Evolutionary conservation across 1,139 yeast genomes (phyloP).

Genomic region (Scheffersomyces cryptocercus): DNA sequence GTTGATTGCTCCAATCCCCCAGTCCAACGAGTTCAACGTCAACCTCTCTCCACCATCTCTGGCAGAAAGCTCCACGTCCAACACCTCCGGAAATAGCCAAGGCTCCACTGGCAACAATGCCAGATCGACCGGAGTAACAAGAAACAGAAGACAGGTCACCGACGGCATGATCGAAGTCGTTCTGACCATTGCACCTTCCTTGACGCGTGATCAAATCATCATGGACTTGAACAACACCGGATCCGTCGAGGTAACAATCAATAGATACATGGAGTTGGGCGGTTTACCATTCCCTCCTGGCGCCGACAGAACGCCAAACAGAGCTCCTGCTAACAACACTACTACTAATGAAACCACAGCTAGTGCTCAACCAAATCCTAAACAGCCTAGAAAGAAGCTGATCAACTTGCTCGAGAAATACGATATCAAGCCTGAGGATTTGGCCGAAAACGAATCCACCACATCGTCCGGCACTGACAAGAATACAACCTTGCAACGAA

Average conservation of each 20-base stretch:
- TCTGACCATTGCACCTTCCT: constrained; percentile 75
- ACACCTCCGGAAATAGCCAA: constrained; percentile 1
- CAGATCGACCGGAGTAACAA: constrained; percentile 20
- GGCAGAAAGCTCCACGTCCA: constrained; percentile 13
- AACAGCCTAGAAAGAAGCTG: constrained; percentile 3
- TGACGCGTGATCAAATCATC: constrained; percentile 70
- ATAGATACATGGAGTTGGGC: constrained; percentile 64
- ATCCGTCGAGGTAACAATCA: constrained; percentile 78
- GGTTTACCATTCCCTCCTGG: constrained; percentile 70
- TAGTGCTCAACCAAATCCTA: constrained; percentile 2
- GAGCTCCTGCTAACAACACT: neutral
- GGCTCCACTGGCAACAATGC: constrained; percentile 8
- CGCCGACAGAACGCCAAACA: constrained; percentile 1
- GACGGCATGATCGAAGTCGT: constrained; percentile 85
- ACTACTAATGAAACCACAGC: constrained; percentile 3
- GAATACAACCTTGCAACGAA: constrained; percentile 12
- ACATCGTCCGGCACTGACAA: constrained; percentile 7
- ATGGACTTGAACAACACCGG: constrained; percentile 68
- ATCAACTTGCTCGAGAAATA: constrained; percentile 41
- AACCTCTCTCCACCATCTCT: no score
- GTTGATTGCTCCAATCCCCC: constrained; percentile 58
- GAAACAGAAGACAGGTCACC: constrained; percentile 60
- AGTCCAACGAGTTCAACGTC: constrained; percentile 26
- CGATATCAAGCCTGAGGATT: constrained; percentile 18
- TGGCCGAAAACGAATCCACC: constrained; percentile 12